Evolutionary conservation across 1,284 basidiomycete genomes (phyloP).

Genomic region (Melanopsichium pennsylvanicum): DNA sequence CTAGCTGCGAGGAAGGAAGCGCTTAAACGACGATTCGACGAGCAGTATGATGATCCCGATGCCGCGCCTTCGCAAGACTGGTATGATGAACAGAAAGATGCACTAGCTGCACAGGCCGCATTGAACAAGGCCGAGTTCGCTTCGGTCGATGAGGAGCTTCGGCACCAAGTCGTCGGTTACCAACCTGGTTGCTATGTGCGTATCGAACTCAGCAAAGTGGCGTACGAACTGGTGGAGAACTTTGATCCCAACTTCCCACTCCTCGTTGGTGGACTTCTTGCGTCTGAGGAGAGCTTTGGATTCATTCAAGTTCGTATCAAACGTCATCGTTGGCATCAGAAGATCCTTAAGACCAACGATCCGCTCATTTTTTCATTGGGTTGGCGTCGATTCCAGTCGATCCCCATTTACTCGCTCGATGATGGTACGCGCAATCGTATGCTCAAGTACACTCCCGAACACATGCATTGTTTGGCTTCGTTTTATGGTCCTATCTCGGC

Average conservation of each 20-base stretch:
- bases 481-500: conserved; percentile 70
- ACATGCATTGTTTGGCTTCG: conserved; percentile 98
- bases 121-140: conserved; percentile 88
- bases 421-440: conserved; percentile 86
- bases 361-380: conserved; percentile 93
- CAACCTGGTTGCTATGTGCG: conserved; percentile 93
- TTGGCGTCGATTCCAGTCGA: conserved; percentile 93
- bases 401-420: conserved; percentile 95
- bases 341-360: conserved; percentile 95
- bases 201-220: conserved; percentile 83
- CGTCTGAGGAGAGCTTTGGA: conserved; percentile 87
- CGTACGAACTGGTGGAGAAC: conserved; percentile 89
- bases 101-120: conserved; percentile 83
- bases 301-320: conserved; percentile 95
- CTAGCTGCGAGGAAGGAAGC: conserved; percentile 87
- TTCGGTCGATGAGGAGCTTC: conserved; percentile 78
- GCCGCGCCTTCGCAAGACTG: conserved; percentile 53
- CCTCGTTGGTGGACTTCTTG: conserved; percentile 88
- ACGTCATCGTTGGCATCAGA: conserved; percentile 91
- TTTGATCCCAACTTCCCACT: conserved; percentile 92
- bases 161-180: conserved; percentile 87
- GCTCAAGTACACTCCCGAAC: conserved; percentile 99
- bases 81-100: conserved; percentile 79
- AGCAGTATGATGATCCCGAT: conserved; percentile 92
- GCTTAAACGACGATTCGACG: conserved; percentile 93